These are phyloP conservation scores for Diaporthe vexans DNA, from an alignment of 2,329 filamentous ascomycete species.

Conservation along the genomic window DNA sequence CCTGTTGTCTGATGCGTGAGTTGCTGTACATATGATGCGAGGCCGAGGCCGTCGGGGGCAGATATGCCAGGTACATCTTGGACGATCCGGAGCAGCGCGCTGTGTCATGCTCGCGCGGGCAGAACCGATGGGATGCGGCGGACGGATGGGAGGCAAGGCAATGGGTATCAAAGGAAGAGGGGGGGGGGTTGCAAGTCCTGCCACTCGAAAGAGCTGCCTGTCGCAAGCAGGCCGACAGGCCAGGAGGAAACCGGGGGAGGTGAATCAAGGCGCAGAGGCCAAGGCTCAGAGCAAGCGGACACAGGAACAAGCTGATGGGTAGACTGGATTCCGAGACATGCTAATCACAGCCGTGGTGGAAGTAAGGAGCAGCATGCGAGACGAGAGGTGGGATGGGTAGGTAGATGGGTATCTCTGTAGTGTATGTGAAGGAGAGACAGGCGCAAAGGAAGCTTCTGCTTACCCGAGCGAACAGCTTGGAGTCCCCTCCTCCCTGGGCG, in stretches of 20 bases:
- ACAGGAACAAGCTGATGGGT: conserved; percentile 4
- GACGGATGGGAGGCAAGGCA: conserved; percentile 9
- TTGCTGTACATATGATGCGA: conserved; percentile 36
- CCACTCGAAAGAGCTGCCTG: conserved; percentile 6
- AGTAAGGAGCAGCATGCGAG: background rate
- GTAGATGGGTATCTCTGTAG: background rate
- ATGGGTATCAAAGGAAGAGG: background rate
- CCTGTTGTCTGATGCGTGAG: conserved; percentile 78
- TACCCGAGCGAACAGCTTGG: conserved; percentile 99
- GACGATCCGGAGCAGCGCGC: background rate
- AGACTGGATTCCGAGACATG: conserved; percentile 43
- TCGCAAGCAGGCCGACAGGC: background rate
- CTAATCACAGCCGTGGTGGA: conserved; percentile 36
- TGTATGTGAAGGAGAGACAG: conserved; percentile 21
- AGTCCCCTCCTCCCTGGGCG: conserved; percentile 84
- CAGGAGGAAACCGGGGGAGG: background rate
- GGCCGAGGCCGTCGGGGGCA: conserved; percentile 59
- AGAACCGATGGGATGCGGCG: conserved; percentile 2
- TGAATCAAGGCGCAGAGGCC: conserved; percentile 18
- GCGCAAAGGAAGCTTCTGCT: conserved; percentile 51
- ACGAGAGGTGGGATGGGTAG: background rate
- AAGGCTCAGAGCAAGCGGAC: conserved; percentile 8
- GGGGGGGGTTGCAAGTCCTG: background rate
- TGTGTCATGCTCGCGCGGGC: conserved; percentile 24
- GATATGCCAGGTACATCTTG: conserved; percentile 68